Evolutionary conservation across 345 rosid species (phyloP), one percentile per base, ranked within the genome.

Genomic region (Citrus unshiu): DNA sequence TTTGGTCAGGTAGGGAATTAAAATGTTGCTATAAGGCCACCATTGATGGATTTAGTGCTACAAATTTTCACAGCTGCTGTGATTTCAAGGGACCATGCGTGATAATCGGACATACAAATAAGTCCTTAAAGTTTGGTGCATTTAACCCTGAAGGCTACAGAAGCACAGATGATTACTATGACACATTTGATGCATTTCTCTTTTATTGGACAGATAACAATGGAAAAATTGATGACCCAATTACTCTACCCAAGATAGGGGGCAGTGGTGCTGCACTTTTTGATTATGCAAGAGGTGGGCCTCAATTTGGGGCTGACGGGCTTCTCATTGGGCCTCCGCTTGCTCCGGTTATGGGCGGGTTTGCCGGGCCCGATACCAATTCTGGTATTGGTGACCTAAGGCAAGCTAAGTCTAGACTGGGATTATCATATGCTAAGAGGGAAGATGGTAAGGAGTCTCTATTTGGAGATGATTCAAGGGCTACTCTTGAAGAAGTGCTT

Each of bases 71-170:
- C 27, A 84, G 84, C 35, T 89, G 89, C 75, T 81, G 93, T 76
- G 95, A 93, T 83, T 93, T 93, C 92, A 91, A 92, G 87, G 97
- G 98, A 49, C 98, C 98, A 12, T 95, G 97, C 79, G 98, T 95
- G 70, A 87, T 95, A 30, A 88, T 93, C 60, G 98, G 94, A 64
- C 90, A 89, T 79, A 92, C 97, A 60, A 78, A 87, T 78, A 85
- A 82, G 78, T 79, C 88, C 77, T 90, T 90, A 89, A 91, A 93
- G 85, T 93, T 91, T 75, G 98, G 97, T 32, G 96, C 90, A 29
- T 94, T 91, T 79, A 94, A 79, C 40, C 92, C 97, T 0, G 97
- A 93, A 78, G 98, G 98, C n/a, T 95, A 91, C 60, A 83, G 92
- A 78, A 90, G 98, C 87, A 95, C 97, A 0, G 95, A 93, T 80